Base-by-base conservation (phyloP, 1,284 basidiomycete species). In the Melanopsichium pennsylvanicum region DNA sequence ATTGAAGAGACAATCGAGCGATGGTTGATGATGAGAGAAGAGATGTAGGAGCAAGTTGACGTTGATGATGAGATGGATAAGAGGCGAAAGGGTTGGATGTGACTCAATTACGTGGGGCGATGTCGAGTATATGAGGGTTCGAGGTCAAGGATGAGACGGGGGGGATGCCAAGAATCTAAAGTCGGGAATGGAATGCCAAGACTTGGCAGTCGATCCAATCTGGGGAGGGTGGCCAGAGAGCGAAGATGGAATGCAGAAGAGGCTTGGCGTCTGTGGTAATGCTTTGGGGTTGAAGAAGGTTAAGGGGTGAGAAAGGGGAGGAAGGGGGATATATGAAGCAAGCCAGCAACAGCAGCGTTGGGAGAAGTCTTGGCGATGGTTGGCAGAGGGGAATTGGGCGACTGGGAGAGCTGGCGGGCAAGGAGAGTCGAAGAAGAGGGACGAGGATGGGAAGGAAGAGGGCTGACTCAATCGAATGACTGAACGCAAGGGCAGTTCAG, bases 191-290 rank as follows among this genome's bases (percentile, higher is more conserved):
- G 45, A 50, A 54, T 58, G 59, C 49, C 59, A 62, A 62, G 66
- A 19, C 47, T 60, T 60, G 48, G 67, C 60, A 57, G 62, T 52
- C 50, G 61, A 64, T 64, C 54, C 55, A 58, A 50, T 49, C 50
- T 61, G 32, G 37, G 29, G 26, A 44, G 25, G 23, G 38, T 47
- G 32, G 37, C 37, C n/a, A 31, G 15, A 15, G 27, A 36, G 23
- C 23, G n/a, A 29, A 32, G 16, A 33, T 36, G 42, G 46, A 47
- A 31, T 42, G 29, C 32, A 36, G 39, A 42, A 33, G 36, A 33
- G 33, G 49, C 44, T 41, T 40, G 55, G 47, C 55, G 29, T n/a
- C 19, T 27, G 40, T 27, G 26, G 32, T 5, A 23, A n/a, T 12
- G 19, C 27, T 34, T 16, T 18, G 18, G 21, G 25, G 25, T 12